Evolutionary conservation across 306 rosid genomes (phyloP).

Genomic region (Castanea sativa): DNA sequence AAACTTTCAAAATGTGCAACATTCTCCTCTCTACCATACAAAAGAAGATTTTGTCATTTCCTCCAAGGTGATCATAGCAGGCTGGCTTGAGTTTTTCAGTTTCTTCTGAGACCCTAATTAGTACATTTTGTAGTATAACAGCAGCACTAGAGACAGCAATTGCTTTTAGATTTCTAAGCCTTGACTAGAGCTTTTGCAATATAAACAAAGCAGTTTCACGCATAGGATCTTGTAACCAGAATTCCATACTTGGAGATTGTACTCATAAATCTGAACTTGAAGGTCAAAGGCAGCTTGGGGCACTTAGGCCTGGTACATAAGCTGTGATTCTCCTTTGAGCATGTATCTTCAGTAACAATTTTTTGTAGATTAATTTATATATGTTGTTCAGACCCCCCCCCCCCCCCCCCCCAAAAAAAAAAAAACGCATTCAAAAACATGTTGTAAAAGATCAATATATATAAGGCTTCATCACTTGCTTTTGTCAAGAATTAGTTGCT

Average conservation of each 20-base stretch:
- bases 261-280: neutral
- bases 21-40: neutral
- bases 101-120: neutral
- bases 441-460: neutral
- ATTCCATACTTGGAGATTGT: neutral
- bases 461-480: neutral
- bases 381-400: neutral
- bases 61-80: neutral
- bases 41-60: neutral
- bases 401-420: too few species aligned
- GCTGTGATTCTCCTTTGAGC: neutral
- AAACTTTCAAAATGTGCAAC: neutral
- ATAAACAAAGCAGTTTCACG: too few species aligned
- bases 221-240: neutral
- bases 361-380: neutral
- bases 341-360: neutral
- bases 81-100: neutral
- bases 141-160: slow-evolving; percentile 6
- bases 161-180: neutral
- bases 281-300: neutral
- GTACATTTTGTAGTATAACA: neutral
- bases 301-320: neutral
- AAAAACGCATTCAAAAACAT: neutral
- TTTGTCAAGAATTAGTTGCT: neutral
- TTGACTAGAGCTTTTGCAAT: too few species aligned